These are phyloP conservation scores for Dactylellina leptospora DNA, from an alignment of 2,329 filamentous ascomycete genomes.

Conservation along the genomic window DNA sequence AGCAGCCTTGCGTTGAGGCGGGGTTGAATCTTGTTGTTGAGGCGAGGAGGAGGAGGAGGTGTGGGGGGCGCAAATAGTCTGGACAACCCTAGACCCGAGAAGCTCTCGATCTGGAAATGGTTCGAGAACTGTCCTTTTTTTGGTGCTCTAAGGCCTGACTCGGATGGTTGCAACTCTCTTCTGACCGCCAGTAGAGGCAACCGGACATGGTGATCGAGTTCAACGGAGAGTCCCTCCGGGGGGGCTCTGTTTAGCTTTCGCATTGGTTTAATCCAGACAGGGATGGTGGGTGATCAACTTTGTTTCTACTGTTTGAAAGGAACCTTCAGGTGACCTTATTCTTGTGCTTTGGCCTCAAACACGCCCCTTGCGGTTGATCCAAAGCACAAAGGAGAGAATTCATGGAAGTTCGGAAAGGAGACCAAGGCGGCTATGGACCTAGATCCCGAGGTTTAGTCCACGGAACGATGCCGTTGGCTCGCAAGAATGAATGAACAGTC, in stretches of 20 bases:
- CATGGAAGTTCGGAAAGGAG: no score
- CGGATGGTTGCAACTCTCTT: no score
- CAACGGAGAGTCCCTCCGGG: neutral
- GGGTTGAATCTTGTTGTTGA: conserved; percentile 7
- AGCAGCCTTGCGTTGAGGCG: conserved; percentile 42
- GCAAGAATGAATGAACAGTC: no score
- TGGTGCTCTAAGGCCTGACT: no score
- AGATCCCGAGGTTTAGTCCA: conserved; percentile 40
- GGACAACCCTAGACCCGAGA: conserved; percentile 37
- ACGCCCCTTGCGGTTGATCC: no score
- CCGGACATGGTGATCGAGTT: neutral
- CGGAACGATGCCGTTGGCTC: no score
- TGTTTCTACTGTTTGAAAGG: no score
- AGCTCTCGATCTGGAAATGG: conserved; percentile 37
- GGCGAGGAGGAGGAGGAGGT: neutral
- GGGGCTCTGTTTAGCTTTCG: neutral
- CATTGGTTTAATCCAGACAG: neutral
- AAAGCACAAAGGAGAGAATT: no score
- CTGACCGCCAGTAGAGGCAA: no score
- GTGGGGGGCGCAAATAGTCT: conserved; percentile 33
- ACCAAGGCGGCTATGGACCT: conserved; percentile 28
- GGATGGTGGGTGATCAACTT: conserved; percentile 25
- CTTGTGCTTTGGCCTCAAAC: conserved; percentile 46
- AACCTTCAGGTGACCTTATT: conserved; percentile 41
- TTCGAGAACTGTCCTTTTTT: no score